Evolutionary conservation across 2,329 filamentous ascomycete species (phyloP).

Genomic region (Cryphonectria parasitica): DNA sequence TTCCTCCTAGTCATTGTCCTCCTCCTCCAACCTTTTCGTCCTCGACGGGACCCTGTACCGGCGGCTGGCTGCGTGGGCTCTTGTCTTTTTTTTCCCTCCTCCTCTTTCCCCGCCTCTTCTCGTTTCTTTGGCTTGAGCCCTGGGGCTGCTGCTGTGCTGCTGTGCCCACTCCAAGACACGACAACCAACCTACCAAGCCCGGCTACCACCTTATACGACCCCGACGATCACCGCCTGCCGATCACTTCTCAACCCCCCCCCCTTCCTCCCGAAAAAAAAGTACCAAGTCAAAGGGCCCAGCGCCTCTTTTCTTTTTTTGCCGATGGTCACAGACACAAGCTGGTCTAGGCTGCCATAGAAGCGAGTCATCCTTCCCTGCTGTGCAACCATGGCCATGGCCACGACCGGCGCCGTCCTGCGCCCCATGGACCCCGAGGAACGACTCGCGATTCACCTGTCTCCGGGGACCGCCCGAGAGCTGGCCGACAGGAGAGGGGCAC

Average conservation of each 20-base stretch:
- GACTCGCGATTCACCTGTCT: conserved; percentile 21
- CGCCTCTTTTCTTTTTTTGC: conserved; percentile 18
- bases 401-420: conserved; percentile 26
- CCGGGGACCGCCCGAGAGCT: conserved; percentile 23
- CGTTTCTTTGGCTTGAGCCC: background rate
- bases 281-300: conserved; percentile 4
- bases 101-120: background rate
- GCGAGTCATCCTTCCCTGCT: conserved; percentile 28
- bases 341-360: conserved; percentile 30
- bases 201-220: conserved; percentile 7
- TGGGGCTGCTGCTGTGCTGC: conserved; percentile 1
- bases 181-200: background rate
- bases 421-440: conserved; percentile 21
- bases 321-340: conserved; percentile 30
- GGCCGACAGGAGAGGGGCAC: conserved; percentile 26
- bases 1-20: background rate
- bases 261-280: background rate
- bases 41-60: conserved; percentile 21
- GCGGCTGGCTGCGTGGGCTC: conserved; percentile 28
- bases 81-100: background rate
- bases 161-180: background rate
- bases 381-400: conserved; percentile 26
- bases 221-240: conserved; percentile 23
- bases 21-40: background rate
- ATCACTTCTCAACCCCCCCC: conserved; percentile 3